Conservation (phyloP, 2,329 filamentous ascomycete species). For the Colletotrichum brevisporum region DNA sequence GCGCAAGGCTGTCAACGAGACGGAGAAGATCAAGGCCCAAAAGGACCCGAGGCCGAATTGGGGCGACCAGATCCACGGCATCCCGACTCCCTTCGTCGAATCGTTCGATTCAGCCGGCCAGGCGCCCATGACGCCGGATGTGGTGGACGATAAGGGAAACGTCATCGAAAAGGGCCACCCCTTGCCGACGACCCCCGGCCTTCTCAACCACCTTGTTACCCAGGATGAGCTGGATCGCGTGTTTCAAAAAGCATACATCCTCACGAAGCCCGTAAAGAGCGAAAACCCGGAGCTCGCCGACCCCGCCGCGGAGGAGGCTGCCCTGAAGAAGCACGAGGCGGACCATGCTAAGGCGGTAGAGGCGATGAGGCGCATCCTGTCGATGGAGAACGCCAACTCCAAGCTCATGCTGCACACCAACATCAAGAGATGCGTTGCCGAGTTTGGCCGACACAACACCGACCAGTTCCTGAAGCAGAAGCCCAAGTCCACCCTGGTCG, state of each 20-base stretch:
- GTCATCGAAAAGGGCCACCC: constrained; percentile 54
- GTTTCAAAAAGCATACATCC: constrained; percentile 75
- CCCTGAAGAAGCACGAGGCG: constrained; percentile 61
- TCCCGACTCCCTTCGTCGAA: constrained; percentile 84
- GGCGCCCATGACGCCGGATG: constrained; percentile 51
- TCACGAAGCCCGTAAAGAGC: constrained; percentile 71
- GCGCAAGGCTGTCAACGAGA: constrained; percentile 85
- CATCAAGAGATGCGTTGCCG: constrained; percentile 85
- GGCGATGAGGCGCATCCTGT: constrained; percentile 84
- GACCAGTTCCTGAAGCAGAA: constrained; percentile 78
- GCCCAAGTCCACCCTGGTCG: constrained; percentile 61
- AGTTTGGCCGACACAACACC: constrained; percentile 92
- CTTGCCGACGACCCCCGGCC: constrained; percentile 62
- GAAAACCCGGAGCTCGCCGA: constrained; percentile 55
- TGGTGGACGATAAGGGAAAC: constrained; percentile 59
- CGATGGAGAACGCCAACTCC: constrained; percentile 81
- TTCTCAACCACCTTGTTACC: constrained; percentile 84
- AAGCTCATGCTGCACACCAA: constrained; percentile 87
- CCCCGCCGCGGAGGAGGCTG: constrained; percentile 53
- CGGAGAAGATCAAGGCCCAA: constrained; percentile 76
- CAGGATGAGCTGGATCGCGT: constrained; percentile 76
- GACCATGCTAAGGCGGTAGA: constrained; percentile 78
- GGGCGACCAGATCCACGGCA: constrained; percentile 85
- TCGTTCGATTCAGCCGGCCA: constrained; percentile 80
- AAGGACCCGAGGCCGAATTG: constrained; percentile 68